Evolutionary conservation across 495 filamentous ascomycete species (phyloP), one percentile per base, ranked within the genome.

Genomic region (Durotheca rogersii): DNA sequence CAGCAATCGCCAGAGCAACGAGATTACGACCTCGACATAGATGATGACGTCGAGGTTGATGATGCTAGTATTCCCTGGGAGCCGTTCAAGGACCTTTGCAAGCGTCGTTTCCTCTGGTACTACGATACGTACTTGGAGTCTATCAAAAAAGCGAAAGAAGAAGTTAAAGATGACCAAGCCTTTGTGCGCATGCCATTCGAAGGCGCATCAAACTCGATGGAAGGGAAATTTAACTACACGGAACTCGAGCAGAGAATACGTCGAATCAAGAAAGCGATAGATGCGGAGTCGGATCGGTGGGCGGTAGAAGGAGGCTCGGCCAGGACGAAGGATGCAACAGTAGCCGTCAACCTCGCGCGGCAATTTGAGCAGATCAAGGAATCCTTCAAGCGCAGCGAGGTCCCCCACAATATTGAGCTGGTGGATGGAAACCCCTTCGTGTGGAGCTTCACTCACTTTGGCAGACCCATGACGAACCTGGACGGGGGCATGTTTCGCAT

Each of bases 91-190:
- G 94, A 98, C 56, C 72, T 94, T 6, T 88, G 84, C 76, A 98
- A 97, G 69, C 82, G 87, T 35, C 83, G 91, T 0, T 96, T 97
- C 66, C 68, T 98, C 11, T 97, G 94, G 93, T 97, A 98, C 65
- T 90, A 89, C 61, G 87, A 94, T 34, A 85, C 83, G 9, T 98
- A 97, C 65, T 70, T 91, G 16, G 67, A 75, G 6, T 78, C 84
- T 5, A 85, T 95, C 38, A 74, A 82, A 9, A 74, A 81, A 33
- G 86, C 79, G 6, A 78, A 82, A 46, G 67, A 66, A 47, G 80
- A 78, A 57, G 75, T 78, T 40, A 79, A 75, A 36, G 80, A 85
- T 37, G 78, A 79, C 10, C 69, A 80, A 21, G 55, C 62, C 3
- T 97, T 97, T 58, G 66, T 72, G 9, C 76, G 74, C 30, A 93